Conservation (phyloP, 441 rosid genomes). For the Adansonia rubrostipa region DNA sequence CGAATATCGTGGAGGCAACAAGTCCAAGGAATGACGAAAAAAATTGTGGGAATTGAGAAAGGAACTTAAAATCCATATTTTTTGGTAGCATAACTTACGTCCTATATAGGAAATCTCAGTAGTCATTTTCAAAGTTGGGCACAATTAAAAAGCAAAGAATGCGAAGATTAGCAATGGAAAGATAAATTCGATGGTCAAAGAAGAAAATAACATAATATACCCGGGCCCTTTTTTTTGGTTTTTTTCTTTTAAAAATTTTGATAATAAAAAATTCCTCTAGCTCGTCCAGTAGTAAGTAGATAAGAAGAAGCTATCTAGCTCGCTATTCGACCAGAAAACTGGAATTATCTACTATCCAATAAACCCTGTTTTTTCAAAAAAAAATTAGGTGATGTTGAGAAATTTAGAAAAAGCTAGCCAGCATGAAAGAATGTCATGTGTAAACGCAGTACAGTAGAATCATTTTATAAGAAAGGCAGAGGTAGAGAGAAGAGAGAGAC, state of each 20-base stretch:
- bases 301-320: slow-evolving; percentile 1
- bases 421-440: not conserved
- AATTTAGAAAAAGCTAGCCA: not conserved
- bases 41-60: not conserved
- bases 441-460: not conserved
- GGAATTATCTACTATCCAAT: not conserved
- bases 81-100: not conserved
- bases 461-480: not conserved
- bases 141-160: slow-evolving; percentile 15
- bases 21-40: not conserved
- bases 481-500: not conserved
- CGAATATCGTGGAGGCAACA: too few species aligned
- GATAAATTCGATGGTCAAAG: slow-evolving; percentile 33
- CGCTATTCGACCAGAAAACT: not conserved
- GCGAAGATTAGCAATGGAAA: not conserved
- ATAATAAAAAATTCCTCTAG: not conserved
- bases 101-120: not conserved
- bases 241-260: not conserved
- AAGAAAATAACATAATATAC: slow-evolving; percentile 24
- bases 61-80: not conserved
- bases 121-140: slow-evolving; percentile 38
- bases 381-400: not conserved
- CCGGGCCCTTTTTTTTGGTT: not conserved
- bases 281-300: slow-evolving; percentile 6
- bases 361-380: too few species aligned